Evolutionary conservation across 1,284 basidiomycete species (phyloP), one percentile per base, ranked within the genome.

Genomic region (Ganoderma meredithae): DNA sequence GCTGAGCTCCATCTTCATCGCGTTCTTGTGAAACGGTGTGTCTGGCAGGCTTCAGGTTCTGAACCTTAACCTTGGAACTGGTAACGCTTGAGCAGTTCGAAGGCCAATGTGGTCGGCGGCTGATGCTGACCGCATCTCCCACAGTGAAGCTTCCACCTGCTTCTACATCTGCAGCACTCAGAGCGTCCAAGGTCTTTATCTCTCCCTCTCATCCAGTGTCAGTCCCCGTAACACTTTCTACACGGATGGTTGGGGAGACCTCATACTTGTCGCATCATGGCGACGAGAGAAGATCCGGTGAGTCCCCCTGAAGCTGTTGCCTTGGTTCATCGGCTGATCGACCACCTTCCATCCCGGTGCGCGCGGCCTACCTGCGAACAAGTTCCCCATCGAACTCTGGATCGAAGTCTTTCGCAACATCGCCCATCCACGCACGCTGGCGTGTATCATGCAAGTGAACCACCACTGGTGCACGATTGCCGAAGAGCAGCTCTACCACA

Each of bases 371-470:
- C 4, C 33, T 36, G 19, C 43, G 19, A 17, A 43, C 43, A 43
- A 61, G 36, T 22, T 61, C 12, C 64, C 64, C 9, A 25, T 66
- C 43, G 67, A 64, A 22, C 31, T 68, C 22, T 64, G 63, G 67
- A 12, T 47, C 25, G 60, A 62, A 17, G 43, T 68, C 49, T 13
- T 64, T n/a, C 19, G 41, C 19, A 52, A 61, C 41, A 22, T 62
- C 13, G n/a, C 59, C 2, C 13, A 63, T 10, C 3, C 15, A 12
- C 40, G 41, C 25, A 58, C 41, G 9, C 36, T 64, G 13, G 59
- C 52, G 1, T 43, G 33, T n/a, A 5, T 64, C 8, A 60, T 61
- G 40, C 60, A 41, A 4, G 43, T 65, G 3, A 62, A 49, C 15
- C 36, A 10, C 9, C 22, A 33, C 1, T 41, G 65, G 7, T 19